Base-by-base conservation (phyloP, 1,139 yeast genomes). In the Magnusiomyces suaveolens region DNA sequence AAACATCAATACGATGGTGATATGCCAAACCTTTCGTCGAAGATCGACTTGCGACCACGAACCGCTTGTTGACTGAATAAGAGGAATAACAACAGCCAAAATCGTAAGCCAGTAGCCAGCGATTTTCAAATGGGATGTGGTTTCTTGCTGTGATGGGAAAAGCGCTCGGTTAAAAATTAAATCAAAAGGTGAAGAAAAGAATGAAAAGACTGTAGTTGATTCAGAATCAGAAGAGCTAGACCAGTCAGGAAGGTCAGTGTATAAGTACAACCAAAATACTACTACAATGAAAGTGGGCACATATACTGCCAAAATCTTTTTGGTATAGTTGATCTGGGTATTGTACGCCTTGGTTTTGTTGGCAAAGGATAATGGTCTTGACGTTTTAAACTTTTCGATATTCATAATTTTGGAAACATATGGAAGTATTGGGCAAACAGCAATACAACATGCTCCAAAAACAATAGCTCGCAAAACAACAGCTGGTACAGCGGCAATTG, bases 21-120 rank as follows among this genome's bases (percentile, higher is more conserved):
- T 62, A 54, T 74, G 78, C 75, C 77, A 74, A n/a, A 71, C 67
- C 54, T 74, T 74, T 6, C 90, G 74, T 56, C 87, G 76, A 12
- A 75, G 64, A 63, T 83, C 84, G 46, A 83, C 63, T 24, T 49
- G 51, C 2, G 51, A 25, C 51, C 51, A 49, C 23, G 51, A 39
- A 16, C 26, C 39, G 18, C 38, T 23, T 20, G 25, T 23, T 16
- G 26, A 16, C 18, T 49, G 51, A 18, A 49, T 46, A n/a, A 41
- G 21, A 8, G 51, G 51, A 23, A 49, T 23, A 21, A 23, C 23
- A 6, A 49, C 39, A 25, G 51, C 51, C 12, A 49, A 16, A 29
- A 49, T 29, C 1, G 51, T 26, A 14, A 49, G 46, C 51, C 51
- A 49, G 39, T 49, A 49, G 6, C 46, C 51, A n/a, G 46, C n/a